Base-by-base conservation (phyloP, 2,329 filamentous ascomycete genomes). In the Kalmusia sp. region DNA sequence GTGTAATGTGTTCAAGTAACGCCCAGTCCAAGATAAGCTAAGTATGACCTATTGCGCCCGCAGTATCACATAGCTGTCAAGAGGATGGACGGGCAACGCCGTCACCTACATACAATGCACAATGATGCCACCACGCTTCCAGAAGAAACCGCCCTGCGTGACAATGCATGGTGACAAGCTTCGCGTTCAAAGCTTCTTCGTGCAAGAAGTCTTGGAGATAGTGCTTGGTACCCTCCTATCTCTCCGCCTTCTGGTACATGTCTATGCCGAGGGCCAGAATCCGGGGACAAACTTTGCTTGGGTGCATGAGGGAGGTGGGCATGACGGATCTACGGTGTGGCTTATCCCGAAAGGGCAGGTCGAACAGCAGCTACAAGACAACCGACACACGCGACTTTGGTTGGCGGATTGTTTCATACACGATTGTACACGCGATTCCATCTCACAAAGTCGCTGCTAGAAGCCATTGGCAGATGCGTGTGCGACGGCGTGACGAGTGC, bases 211-310 rank as follows among this genome's bases (percentile, higher is more conserved):
- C 45, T 38, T 39, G 34, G 33, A 30, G 8, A 48, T 3, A 22
- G 24, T 48, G 45, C 45, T 48, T 48, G 45, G 22, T 39, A 48
- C 34, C 45, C 33, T 48, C 45, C 34, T 46, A 39, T 21, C 34
- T 21, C 15, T 25, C n/a, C 9, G 11, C 4, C 25, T 14, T 22
- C n/a, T 25, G 11, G 45, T 28, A 21, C 19, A 14, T 30, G 8
- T 6, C 24, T 25, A 38, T 21, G 33, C 21, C n/a, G 30, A n/a
- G 24, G 6, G 19, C 44, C 44, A 48, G 24, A 3, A 21, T 19
- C 12, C 24, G 22, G 33, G 24, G n/a, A 28, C 6, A 8, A n/a
- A 25, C 14, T 8, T 22, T 21, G 44, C 7, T 28, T 7, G 45
- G 21, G 21, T 11, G 43, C 43, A 46, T 46, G 30, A n/a, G 24